Conservation (phyloP, 148 eudicot species). For the Dysphania ambrosioides region DNA sequence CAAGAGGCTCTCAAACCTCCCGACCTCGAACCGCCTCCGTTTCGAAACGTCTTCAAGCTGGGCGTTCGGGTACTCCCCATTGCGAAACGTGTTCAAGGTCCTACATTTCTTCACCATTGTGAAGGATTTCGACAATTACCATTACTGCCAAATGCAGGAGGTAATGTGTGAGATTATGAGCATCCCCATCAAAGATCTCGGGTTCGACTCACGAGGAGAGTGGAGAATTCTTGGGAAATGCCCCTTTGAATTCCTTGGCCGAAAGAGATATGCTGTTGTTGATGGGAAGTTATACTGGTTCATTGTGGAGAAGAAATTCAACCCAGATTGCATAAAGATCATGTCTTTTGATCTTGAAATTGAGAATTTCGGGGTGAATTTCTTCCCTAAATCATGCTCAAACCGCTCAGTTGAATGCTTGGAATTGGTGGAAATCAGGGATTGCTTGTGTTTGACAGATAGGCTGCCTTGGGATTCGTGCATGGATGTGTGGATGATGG, state of each 20-base stretch:
- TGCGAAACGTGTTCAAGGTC: conserved; percentile 25
- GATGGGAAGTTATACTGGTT: conserved; percentile 36
- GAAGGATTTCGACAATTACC: conserved; percentile 32
- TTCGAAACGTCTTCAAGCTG: conserved; percentile 22
- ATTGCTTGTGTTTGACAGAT: conserved; percentile 34
- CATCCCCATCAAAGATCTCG: conserved; percentile 19
- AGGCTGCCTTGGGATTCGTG: conserved; percentile 38
- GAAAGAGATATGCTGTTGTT: conserved; percentile 30
- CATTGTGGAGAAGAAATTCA: conserved; percentile 29
- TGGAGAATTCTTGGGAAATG: conserved; percentile 37
- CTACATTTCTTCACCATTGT: conserved; percentile 32
- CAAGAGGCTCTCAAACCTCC: conserved; percentile 17
- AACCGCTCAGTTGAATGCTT: conserved; percentile 40
- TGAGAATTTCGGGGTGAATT: conserved; percentile 32
- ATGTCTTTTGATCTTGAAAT: conserved; percentile 32
- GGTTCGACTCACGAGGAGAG: conserved; percentile 9
- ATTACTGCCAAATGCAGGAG: conserved; percentile 31
- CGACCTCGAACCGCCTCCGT: conserved; percentile 13
- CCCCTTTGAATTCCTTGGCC: conserved; percentile 33
- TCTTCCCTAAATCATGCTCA: conserved; percentile 31
- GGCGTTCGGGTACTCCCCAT: conserved; percentile 32
- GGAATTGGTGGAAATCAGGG: conserved; percentile 34
- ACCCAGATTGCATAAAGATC: conserved; percentile 34
- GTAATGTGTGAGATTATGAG: conserved; percentile 33
- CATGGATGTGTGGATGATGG: conserved; percentile 42